Percentiles rank a stretch among this genome's conserved stretches.
These are phyloP conservation scores for Epithele typhae DNA, from an alignment of 768 basidiomycete species.

Conservation along the genomic window DNA sequence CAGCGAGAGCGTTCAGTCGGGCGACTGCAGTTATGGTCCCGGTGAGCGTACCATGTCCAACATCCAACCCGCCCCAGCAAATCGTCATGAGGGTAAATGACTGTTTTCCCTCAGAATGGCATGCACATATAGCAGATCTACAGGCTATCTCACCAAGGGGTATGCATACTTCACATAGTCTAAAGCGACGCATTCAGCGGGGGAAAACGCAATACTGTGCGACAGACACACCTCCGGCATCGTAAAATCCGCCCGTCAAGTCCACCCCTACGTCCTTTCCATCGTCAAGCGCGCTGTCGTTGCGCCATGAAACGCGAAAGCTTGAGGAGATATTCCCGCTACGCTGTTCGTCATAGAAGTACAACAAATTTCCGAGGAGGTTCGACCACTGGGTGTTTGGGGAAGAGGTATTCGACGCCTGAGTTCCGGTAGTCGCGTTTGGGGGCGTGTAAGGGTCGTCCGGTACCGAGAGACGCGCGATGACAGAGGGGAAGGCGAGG, in stretches of 20 bases:
- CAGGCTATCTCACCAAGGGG: slow-evolving; percentile 51
- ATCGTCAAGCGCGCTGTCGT: slow-evolving; percentile 73
- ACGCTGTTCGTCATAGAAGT: slow-evolving; percentile 90
- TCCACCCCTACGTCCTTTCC: slow-evolving; percentile 72
- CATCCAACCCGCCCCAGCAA: slow-evolving; percentile 88
- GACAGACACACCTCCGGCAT: slow-evolving; percentile 71
- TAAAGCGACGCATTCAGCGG: slow-evolving; percentile 41
- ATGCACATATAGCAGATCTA: no score
- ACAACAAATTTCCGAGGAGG: slow-evolving; percentile 75
- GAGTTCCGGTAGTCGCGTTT: slow-evolving; percentile 49
- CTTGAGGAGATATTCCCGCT: slow-evolving; percentile 65
- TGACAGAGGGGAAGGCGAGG: no score
- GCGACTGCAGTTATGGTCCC: no score
- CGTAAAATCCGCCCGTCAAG: slow-evolving; percentile 85
- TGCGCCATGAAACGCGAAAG: slow-evolving; percentile 85
- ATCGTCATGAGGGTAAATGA: slow-evolving; percentile 81
- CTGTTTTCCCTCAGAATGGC: slow-evolving; percentile 17
- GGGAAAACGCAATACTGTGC: not conserved
- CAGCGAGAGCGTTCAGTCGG: no score
- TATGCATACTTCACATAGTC: slow-evolving; percentile 89
- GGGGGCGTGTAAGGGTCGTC: slow-evolving; percentile 64
- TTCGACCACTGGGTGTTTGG: slow-evolving; percentile 79
- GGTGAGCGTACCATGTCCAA: slow-evolving; percentile 57
- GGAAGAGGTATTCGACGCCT: slow-evolving; percentile 18
- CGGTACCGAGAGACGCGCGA: slow-evolving; percentile 60